Evolutionary conservation across 768 basidiomycete species (phyloP).

Genomic region (Crucibulum laeve): DNA sequence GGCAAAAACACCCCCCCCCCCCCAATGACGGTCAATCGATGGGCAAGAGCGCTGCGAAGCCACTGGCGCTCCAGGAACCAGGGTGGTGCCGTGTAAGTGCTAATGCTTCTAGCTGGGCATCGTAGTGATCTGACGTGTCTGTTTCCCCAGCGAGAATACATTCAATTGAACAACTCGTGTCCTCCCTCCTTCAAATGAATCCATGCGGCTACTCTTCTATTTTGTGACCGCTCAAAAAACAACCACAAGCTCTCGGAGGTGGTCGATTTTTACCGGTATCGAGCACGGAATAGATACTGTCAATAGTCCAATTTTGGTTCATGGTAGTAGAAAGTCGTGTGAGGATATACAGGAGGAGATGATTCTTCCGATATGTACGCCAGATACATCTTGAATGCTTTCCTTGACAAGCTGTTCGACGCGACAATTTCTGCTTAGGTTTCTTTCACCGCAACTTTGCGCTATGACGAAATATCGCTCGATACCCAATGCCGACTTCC

Average conservation of each 20-base stretch:
- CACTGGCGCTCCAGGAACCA: not conserved
- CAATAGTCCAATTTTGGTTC: slow-evolving; percentile 4
- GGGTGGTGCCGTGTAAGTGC: not conserved
- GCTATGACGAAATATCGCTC: no score
- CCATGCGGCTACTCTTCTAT: not conserved
- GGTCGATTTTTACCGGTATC: not conserved
- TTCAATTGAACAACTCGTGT: not conserved
- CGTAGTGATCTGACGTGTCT: not conserved
- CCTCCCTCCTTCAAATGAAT: not conserved
- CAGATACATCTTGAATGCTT: not conserved
- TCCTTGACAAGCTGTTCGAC: not conserved
- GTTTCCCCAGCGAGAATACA: not conserved
- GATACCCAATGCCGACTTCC: no score
- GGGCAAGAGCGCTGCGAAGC: not conserved
- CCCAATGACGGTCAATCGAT: no score
- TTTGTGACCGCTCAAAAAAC: not conserved
- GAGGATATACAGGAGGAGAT: not conserved
- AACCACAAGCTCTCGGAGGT: not conserved
- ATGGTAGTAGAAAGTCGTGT: not conserved
- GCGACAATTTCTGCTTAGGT: not conserved
- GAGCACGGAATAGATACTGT: not conserved
- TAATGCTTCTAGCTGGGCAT: not conserved
- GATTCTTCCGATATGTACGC: slow-evolving; percentile 1
- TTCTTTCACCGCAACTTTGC: not conserved
- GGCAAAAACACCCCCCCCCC: not conserved